Percentiles rank a stretch among this genome's conserved stretches.
phyloP scores from a whole-genome alignment of 1,139 yeast species.

The Saccharomyces pastorianus region DNA sequence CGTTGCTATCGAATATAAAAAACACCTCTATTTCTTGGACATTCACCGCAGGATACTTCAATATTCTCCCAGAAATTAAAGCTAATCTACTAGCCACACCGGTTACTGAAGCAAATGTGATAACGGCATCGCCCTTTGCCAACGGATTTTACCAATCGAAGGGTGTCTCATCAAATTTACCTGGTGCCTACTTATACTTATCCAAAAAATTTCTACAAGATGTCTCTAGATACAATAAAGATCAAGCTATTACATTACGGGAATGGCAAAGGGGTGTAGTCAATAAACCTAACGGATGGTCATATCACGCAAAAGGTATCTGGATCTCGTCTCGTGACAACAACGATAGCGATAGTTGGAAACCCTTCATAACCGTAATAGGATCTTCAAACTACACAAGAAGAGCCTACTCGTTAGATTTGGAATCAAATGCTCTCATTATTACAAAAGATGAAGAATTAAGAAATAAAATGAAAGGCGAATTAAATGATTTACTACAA shows the following conservation, averaged over 20 bases:
- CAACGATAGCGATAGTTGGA: slow-evolving; percentile 32
- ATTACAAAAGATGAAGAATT: slow-evolving; percentile 61
- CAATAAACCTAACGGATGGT: slow-evolving; percentile 82
- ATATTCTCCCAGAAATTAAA: slow-evolving; percentile 72
- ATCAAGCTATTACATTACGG: slow-evolving; percentile 44
- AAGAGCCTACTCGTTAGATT: slow-evolving; percentile 78
- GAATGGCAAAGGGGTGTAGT: slow-evolving; percentile 90
- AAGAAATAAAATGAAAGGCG: slow-evolving; percentile 50
- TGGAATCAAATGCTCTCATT: slow-evolving; percentile 78
- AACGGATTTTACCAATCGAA: slow-evolving; percentile 83
- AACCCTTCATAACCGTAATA: slow-evolving; percentile 68
- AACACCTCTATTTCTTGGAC: slow-evolving; percentile 61
- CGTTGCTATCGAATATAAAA: slow-evolving; percentile 52
- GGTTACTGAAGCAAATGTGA: slow-evolving; percentile 55
- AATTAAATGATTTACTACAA: slow-evolving; percentile 52
- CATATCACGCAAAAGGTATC: slow-evolving; percentile 96
- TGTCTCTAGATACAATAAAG: slow-evolving; percentile 41
- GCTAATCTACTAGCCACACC: slow-evolving; percentile 50
- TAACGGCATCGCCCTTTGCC: slow-evolving; percentile 88
- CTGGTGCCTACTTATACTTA: slow-evolving; percentile 77
- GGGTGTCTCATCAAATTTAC: slow-evolving; percentile 76
- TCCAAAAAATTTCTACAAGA: slow-evolving; percentile 62
- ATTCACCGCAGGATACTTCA: slow-evolving; percentile 95
- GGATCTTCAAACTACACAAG: slow-evolving; percentile 93
- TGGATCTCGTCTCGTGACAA: slow-evolving; percentile 61